Evolutionary conservation across 139 green algal species (phyloP).

Genomic region (Micractinium sp.): DNA sequence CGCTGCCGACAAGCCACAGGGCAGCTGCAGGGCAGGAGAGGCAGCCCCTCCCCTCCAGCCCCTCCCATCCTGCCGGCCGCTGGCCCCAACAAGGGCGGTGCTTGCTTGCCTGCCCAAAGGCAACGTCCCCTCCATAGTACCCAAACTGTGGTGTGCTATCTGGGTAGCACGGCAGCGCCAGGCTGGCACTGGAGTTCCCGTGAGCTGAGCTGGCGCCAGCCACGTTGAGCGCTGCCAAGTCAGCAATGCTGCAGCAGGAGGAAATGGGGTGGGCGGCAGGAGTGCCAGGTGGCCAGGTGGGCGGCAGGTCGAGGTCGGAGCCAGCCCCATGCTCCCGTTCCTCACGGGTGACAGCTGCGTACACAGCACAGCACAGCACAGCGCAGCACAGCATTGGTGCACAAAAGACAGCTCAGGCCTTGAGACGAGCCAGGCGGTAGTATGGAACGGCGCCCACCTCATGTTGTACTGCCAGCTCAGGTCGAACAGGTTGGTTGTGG

Average conservation of each 20-base stretch:
- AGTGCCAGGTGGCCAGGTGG: too few relatives aligned
- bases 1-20: too few relatives aligned
- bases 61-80: too few relatives aligned
- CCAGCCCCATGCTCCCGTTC: too few relatives aligned
- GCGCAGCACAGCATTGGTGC: too few relatives aligned
- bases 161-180: neutral
- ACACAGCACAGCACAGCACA: too few relatives aligned
- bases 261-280: too few relatives aligned
- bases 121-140: neutral
- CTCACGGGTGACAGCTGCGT: too few relatives aligned
- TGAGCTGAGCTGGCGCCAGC: neutral
- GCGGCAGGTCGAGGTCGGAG: too few relatives aligned
- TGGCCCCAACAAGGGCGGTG: neutral
- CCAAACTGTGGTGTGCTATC: neutral
- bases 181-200: neutral
- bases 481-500: neutral
- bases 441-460: neutral
- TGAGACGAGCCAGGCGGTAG: too few relatives aligned
- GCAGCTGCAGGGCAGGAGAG: neutral
- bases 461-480: neutral
- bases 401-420: too few relatives aligned
- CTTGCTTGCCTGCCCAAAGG: constrained; percentile 1
- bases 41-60: neutral
- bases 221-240: neutral
- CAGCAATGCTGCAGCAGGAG: neutral